Conservation (phyloP, 768 basidiomycete species). For the Udeniomyces megalosporus region DNA sequence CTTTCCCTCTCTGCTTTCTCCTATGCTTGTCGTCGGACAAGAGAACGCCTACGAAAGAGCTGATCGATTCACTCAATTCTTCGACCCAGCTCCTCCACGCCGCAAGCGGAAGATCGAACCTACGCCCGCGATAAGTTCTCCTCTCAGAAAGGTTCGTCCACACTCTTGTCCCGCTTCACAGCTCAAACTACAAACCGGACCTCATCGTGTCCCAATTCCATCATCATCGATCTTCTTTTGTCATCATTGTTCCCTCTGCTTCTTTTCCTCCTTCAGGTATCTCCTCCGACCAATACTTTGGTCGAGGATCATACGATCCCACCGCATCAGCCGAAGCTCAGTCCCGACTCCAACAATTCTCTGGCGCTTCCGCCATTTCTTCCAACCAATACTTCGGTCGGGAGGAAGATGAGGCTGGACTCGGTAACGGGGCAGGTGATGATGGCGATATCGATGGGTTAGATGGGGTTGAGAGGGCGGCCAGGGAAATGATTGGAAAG, state of each 20-base stretch:
- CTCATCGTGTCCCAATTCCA: background rate
- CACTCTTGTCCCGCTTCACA: background rate
- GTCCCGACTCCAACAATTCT: slow-evolving; percentile 62
- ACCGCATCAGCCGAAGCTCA: slow-evolving; percentile 56
- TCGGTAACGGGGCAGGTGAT: slow-evolving; percentile 35
- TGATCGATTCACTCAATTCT: no score
- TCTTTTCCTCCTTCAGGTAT: slow-evolving; percentile 39
- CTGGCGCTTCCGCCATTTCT: slow-evolving; percentile 81
- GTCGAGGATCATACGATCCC: slow-evolving; percentile 72
- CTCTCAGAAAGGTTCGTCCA: slow-evolving; percentile 46
- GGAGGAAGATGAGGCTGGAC: slow-evolving; percentile 50
- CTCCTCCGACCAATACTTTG: slow-evolving; percentile 96
- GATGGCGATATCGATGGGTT: slow-evolving; percentile 41
- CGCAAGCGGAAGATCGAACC: slow-evolving; percentile 32
- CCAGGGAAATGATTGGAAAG: slow-evolving; percentile 55
- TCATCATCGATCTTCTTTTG: background rate
- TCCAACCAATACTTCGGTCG: slow-evolving; percentile 94
- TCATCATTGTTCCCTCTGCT: background rate
- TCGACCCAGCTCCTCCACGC: slow-evolving; percentile 22
- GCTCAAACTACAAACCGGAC: background rate
- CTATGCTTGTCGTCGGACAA: no score
- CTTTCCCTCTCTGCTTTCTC: slow-evolving; percentile 14
- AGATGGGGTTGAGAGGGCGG: slow-evolving; percentile 46
- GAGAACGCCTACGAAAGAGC: no score
- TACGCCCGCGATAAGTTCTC: slow-evolving; percentile 84